A percentile compares a stretch with the other conserved stretches of the same genome.
phyloP scores from a whole-genome alignment of 352 stramenopile species.

The Pythium periplocum region DNA sequence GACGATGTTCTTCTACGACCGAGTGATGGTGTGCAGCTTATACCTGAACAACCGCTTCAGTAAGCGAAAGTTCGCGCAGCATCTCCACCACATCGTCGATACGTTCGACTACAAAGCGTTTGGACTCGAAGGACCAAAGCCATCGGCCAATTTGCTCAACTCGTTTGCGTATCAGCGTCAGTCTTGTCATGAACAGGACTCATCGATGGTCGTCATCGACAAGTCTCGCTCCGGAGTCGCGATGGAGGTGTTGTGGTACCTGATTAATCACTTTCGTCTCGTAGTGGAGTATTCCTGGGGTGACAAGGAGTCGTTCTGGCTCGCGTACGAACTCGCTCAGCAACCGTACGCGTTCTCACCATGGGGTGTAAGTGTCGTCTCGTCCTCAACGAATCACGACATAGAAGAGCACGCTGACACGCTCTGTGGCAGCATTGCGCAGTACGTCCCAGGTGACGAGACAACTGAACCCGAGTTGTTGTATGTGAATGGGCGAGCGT shows the following conservation, averaged over 20 bases:
- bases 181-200: slow-evolving; percentile 52
- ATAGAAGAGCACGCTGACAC: slow-evolving; percentile 44
- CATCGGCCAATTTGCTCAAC: slow-evolving; percentile 16
- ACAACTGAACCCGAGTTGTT: slow-evolving; percentile 25
- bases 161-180: slow-evolving; percentile 30
- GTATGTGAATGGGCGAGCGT: slow-evolving; percentile 48
- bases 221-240: slow-evolving; percentile 29
- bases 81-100: slow-evolving; percentile 32
- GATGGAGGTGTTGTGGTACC: slow-evolving; percentile 40
- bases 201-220: slow-evolving; percentile 46
- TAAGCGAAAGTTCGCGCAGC: slow-evolving; percentile 12
- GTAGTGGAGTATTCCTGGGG: slow-evolving; percentile 50
- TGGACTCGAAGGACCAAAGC: slow-evolving; percentile 10
- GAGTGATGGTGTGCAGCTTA: slow-evolving; percentile 28
- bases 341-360: slow-evolving; percentile 58
- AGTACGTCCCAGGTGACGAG: slow-evolving; percentile 35
- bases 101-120: slow-evolving; percentile 45
- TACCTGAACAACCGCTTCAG: slow-evolving; percentile 21
- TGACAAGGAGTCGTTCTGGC: slow-evolving; percentile 57
- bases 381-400: slow-evolving; percentile 36
- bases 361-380: slow-evolving; percentile 47
- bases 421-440: slow-evolving; percentile 57
- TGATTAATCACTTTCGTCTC: slow-evolving; percentile 50
- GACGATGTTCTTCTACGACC: slow-evolving; percentile 69
- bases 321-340: slow-evolving; percentile 57